These are phyloP conservation scores for Neurospora tetrasperma DNA, from an alignment of 495 filamentous ascomycete genomes.

Conservation along the genomic window DNA sequence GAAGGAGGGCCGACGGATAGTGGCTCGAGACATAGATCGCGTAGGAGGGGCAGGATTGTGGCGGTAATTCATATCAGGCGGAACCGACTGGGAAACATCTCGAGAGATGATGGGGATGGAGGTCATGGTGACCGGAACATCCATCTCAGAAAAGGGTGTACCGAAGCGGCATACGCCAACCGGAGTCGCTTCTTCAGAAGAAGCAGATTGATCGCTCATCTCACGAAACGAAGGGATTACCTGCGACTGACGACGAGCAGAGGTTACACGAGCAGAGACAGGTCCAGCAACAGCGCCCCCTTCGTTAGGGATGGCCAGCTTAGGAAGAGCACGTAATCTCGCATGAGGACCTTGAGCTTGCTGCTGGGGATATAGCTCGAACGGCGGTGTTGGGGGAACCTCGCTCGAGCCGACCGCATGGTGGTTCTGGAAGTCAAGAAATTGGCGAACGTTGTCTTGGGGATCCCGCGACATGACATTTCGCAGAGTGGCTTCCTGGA, in stretches of 20 bases:
- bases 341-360: conserved; percentile 31
- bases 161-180: conserved; percentile 54
- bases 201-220: conserved; percentile 37
- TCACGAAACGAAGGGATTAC: conserved; percentile 41
- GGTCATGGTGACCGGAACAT: conserved; percentile 74
- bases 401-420: conserved; percentile 40
- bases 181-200: conserved; percentile 40
- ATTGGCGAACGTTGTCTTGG: conserved; percentile 84
- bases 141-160: conserved; percentile 81
- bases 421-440: conserved; percentile 68
- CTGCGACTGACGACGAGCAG: conserved; percentile 19
- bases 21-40: conserved; percentile 45
- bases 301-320: conserved; percentile 41
- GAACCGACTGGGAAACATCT: conserved; percentile 75
- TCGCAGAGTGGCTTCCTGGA: conserved; percentile 61
- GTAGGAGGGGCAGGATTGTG: conserved; percentile 23
- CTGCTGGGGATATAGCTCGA: conserved; percentile 35
- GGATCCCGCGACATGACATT: conserved; percentile 63
- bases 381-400: conserved; percentile 44
- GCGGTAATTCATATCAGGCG: conserved; percentile 79
- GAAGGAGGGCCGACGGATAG: conserved; percentile 47
- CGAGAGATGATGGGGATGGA: conserved; percentile 59
- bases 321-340: conserved; percentile 47
- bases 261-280: conserved; percentile 4
- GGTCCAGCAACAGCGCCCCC: conserved; percentile 15